These are phyloP conservation scores for Filosporella fistucella DNA, from an alignment of 495 filamentous ascomycete species.

Conservation along the genomic window DNA sequence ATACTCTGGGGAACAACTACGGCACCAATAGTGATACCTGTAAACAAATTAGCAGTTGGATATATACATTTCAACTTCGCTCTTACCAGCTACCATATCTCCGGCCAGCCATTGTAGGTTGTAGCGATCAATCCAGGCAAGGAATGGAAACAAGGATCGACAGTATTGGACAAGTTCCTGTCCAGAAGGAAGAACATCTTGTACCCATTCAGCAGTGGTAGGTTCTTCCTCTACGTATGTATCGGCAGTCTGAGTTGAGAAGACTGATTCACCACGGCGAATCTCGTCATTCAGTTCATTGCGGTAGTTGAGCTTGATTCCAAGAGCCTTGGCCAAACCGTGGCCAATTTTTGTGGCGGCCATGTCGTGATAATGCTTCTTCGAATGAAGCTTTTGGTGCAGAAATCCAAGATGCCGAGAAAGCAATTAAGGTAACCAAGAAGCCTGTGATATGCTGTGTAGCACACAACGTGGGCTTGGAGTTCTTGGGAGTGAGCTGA, in stretches of 20 bases:
- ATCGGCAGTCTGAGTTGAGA: constrained; percentile 71
- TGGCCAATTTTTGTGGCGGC: constrained; percentile 57
- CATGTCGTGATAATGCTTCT: too few species aligned
- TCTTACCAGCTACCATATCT: constrained; percentile 83
- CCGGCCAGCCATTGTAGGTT: constrained; percentile 85
- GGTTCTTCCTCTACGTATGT: constrained; percentile 84
- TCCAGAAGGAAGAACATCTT: constrained; percentile 52
- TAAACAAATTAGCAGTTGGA: constrained; percentile 7
- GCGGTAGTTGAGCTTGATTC: constrained; percentile 74
- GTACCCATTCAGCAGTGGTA: constrained; percentile 66
- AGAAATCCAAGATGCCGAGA: too few species aligned
- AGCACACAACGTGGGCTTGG: too few species aligned
- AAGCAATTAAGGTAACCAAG: too few species aligned
- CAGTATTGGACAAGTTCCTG: constrained; percentile 53
- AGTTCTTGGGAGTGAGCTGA: too few species aligned
- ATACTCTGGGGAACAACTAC: constrained; percentile 97
- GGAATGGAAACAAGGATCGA: constrained; percentile 75
- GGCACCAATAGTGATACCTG: constrained; percentile 88
- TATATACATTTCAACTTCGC: background rate
- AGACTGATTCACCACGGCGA: constrained; percentile 72
- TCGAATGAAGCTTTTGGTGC: too few species aligned
- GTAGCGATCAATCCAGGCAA: constrained; percentile 82
- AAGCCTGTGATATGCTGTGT: too few species aligned
- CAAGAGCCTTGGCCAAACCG: constrained; percentile 70
- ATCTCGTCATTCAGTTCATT: constrained; percentile 44